Percentiles rank a stretch among this genome's conserved stretches.
Conservation (phyloP, 495 filamentous ascomycete genomes). For the Podospora pseudocomata region DNA sequence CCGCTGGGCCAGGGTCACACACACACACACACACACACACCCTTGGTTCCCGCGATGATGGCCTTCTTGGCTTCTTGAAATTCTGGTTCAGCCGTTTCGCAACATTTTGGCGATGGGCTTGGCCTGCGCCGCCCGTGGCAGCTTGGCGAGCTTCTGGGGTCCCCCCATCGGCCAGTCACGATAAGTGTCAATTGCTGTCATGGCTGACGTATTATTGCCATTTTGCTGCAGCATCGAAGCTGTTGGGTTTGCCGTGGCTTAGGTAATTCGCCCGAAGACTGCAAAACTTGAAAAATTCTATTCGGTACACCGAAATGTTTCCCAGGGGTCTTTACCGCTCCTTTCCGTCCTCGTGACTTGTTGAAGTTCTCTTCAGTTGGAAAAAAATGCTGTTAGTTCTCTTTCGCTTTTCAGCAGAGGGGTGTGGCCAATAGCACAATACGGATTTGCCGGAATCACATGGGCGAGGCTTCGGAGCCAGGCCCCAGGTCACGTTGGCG, state of each 20-base stretch:
- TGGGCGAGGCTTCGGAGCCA: conserved; percentile 9
- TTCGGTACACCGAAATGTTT: background rate
- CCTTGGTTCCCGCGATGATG: background rate
- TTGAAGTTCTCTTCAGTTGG: background rate
- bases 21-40: too few species aligned
- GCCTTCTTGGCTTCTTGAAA: background rate
- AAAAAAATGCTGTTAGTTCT: conserved; percentile 11
- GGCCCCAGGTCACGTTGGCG: conserved; percentile 21
- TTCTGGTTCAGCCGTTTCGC: background rate
- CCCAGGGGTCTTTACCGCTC: conserved; percentile 16
- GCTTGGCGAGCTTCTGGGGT: background rate
- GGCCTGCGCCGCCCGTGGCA: background rate
- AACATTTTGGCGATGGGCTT: background rate
- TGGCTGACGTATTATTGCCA: conserved; percentile 9
- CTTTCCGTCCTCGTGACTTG: conserved; percentile 18
- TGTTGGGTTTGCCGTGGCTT: background rate
- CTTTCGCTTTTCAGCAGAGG: conserved; percentile 9
- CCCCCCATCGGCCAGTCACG: background rate
- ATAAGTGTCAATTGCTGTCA: conserved; percentile 2
- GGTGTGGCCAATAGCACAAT: conserved; percentile 17
- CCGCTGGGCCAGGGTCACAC: background rate
- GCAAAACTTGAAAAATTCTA: too few species aligned
- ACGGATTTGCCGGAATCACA: conserved; percentile 24
- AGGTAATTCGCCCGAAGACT: background rate
- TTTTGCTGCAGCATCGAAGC: conserved; percentile 7